Base-by-base conservation (phyloP, 345 rosid genomes). In the Turnera subulata region DNA sequence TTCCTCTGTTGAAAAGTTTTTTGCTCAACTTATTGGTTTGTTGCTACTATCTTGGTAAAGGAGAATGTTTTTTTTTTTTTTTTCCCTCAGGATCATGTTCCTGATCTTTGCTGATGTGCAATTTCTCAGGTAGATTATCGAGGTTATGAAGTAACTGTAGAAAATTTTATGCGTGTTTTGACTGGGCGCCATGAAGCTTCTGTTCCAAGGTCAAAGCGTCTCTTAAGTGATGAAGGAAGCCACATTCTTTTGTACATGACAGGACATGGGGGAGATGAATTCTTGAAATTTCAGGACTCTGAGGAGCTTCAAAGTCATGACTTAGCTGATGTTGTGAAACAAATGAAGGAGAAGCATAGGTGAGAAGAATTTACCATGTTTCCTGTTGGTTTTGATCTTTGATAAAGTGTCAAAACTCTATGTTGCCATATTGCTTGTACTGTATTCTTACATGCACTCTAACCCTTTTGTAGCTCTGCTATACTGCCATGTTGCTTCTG, bases 281-380 rank as follows among this genome's bases (percentile, higher is more conserved):
- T 93, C 77, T 75, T 89, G 11, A 93, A 93, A 73, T 93, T 93
- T 71, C 97, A 93, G 75, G 99, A 93, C 65, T 82, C 96, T 7
- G 96, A 93, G 55, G 97, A 93, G 74, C 92, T 93, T 58, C 99
- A 93, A 59, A 93, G 97, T 75, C 99, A 93, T 63, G 99, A 93
- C 80, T 82, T 89, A 73, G 99, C 99, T 56, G 99, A 93, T 87
- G 97, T 88, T 56, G 95, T 93, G 59, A 93, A 87, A 75, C 99
- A 93, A 76, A 89, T 93, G 97, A 93, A 93, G 76, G 99, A 93
- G 66, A 93, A 93, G 83, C 83, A 23, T 60, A 80, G 96, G 99
- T 93, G 59, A 61, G 35, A 29, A 29, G 4, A 29, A 4, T 29
- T n/a, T n/a, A n/a, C n/a, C n/a, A n/a, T n/a, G n/a, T n/a, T n/a